Evolutionary conservation across 768 basidiomycete genomes (phyloP), one percentile per base, ranked within the genome.

Genomic region (Lactarius trivialis): DNA sequence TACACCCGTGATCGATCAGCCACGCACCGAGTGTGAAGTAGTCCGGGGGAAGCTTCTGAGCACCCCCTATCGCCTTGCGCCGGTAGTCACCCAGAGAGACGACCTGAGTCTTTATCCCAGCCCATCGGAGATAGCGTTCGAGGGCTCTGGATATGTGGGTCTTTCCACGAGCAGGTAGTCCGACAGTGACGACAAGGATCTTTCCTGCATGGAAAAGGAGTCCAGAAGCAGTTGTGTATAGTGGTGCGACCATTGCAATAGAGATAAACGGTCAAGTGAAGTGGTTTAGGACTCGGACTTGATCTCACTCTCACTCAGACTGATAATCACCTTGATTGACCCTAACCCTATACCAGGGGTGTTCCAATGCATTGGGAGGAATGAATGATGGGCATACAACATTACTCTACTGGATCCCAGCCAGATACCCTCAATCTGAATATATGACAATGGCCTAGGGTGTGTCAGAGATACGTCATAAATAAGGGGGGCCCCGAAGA

Each of bases 41-140:
- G 72, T 99, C 97, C 0, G 85, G 76, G 0, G 97, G 97, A 5
- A 99, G 78, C 54, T 87, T 85, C 74, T 93, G 83, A 0, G 93
- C 90, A 0, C 89, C 88, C 8, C 97, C 97, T 17, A 98, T 77
- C 0, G 86, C 84, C 79, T 93, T 92, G 56, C 97, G 77, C 51
- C 97, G 84, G 74, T 96, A 94, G 74, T 99, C 97, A 24, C 97
- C 97, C 11, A 99, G 78, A 7, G 93, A 95, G 60, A 98, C 86
- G 58, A 98, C 97, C 65, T 89, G 84, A 0, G 93, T 96, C 75
- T 96, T 98, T 58, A 99, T 91, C 33, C 97, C 97, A 74, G 93
- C 91, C 97, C 97, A 99, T 73, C 93, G 82, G 1, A 99, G 82
- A 74, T 99, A 99, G n/a, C 97, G 85, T 73, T 98, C 96, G 14